Percentiles rank a stretch among this genome's conserved stretches.
phyloP scores from a whole-genome alignment of 1,284 basidiomycete species.

The Rugiboletus extremiorientalis region DNA sequence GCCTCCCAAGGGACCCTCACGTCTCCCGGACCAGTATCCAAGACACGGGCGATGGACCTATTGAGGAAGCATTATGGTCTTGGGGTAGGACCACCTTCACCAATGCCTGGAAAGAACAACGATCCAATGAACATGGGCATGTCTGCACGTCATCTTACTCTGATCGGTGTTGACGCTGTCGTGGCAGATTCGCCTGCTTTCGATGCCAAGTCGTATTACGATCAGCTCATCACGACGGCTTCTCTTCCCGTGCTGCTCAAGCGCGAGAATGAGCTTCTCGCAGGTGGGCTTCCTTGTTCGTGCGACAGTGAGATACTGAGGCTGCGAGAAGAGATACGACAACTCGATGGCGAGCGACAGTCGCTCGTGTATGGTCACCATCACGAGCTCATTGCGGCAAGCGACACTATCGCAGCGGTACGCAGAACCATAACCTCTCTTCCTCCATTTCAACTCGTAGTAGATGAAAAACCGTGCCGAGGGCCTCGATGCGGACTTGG shows the following conservation, averaged over 20 bases:
- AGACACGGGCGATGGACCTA: slow-evolving; percentile 73
- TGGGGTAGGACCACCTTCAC: slow-evolving; percentile 65
- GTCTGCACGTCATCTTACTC: not conserved
- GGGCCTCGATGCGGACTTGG: slow-evolving; percentile 78
- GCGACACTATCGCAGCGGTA: slow-evolving; percentile 86
- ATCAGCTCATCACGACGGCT: slow-evolving; percentile 79
- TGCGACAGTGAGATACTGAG: slow-evolving; percentile 13
- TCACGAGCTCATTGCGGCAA: slow-evolving; percentile 90
- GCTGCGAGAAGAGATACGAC: slow-evolving; percentile 66
- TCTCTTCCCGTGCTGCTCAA: slow-evolving; percentile 70
- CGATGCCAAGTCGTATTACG: slow-evolving; percentile 79
- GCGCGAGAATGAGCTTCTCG: slow-evolving; percentile 74
- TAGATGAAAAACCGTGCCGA: slow-evolving; percentile 87
- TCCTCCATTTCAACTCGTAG: not conserved
- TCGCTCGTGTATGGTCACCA: slow-evolving; percentile 94
- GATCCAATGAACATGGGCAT: slow-evolving; percentile 83
- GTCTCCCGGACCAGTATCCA: slow-evolving; percentile 34
- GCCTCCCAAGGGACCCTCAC: slow-evolving; percentile 17
- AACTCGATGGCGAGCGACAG: slow-evolving; percentile 86
- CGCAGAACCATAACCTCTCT: slow-evolving; percentile 24
- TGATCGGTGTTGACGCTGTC: slow-evolving; percentile 6
- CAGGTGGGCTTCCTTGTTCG: slow-evolving; percentile 41
- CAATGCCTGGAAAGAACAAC: slow-evolving; percentile 49
- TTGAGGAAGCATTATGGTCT: slow-evolving; percentile 83
- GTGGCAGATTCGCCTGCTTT: slow-evolving; percentile 73